Evolutionary conservation across 257 asterid genomes (phyloP).

Genomic region (Eucommia ulmoides): DNA sequence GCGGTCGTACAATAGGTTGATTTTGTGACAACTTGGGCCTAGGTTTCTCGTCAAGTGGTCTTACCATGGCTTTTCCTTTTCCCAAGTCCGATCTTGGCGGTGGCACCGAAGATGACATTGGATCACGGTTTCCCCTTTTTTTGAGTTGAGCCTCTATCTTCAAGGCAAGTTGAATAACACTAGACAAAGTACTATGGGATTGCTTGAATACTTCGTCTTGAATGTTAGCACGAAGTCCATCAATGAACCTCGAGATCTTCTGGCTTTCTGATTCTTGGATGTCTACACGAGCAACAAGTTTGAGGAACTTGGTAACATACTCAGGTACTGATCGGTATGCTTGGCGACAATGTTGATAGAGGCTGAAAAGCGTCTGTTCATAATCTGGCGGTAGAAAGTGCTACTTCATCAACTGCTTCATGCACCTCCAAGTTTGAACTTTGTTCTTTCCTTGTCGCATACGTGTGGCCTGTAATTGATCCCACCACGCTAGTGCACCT

Average conservation of each 20-base stretch:
- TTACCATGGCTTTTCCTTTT: not conserved
- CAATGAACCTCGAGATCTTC: not conserved
- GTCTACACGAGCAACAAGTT: not conserved
- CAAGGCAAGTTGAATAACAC: not conserved
- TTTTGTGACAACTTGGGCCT: not conserved
- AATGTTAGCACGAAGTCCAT: not conserved
- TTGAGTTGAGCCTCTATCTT: not conserved
- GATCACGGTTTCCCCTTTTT: not conserved
- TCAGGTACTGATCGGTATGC: not conserved
- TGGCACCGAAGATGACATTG: too few relatives aligned
- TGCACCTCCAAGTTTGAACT: not conserved
- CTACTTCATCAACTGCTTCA: not conserved
- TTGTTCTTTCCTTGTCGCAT: not conserved
- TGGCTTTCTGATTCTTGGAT: not conserved
- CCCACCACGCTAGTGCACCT: not conserved
- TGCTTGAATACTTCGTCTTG: not conserved
- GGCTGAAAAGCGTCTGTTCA: not conserved
- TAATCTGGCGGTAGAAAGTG: not conserved
- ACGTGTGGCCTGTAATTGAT: not conserved
- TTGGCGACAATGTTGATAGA: not conserved
- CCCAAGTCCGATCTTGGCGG: not conserved
- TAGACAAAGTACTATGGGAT: not conserved
- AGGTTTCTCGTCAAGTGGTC: not conserved
- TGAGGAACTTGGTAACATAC: not conserved
- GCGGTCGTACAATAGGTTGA: not conserved